Evolutionary conservation across 805 yeast species (phyloP).

Genomic region (Saccharomyces eubayanus): DNA sequence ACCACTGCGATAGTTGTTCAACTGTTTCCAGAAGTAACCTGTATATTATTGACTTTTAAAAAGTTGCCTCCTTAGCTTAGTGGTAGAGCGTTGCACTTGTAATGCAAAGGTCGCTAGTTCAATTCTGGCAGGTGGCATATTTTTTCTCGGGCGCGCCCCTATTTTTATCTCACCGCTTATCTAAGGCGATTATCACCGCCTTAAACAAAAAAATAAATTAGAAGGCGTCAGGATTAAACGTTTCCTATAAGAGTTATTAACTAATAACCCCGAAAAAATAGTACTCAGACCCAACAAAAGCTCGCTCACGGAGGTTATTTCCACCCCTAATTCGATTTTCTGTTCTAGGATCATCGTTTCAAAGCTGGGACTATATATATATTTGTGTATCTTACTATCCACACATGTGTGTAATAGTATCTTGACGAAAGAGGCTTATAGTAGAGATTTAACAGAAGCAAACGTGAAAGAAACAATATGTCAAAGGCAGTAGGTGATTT

Average conservation of each 20-base stretch:
- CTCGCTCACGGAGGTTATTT: not conserved
- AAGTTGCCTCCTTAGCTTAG: conserved; percentile 88
- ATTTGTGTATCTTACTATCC: not conserved
- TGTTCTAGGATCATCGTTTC: not conserved
- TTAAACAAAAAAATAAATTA: not conserved
- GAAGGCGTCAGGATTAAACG: not conserved
- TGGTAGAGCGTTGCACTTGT: conserved; percentile 99
- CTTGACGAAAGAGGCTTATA: not conserved
- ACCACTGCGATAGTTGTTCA: too few relatives aligned
- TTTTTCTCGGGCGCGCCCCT: conserved; percentile 13
- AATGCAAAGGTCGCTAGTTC: conserved; percentile 96
- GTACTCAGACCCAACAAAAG: not conserved
- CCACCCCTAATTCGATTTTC: not conserved
- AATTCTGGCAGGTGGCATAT: conserved; percentile 76
- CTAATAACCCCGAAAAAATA: not conserved
- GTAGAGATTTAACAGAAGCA: not conserved
- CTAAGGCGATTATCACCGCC: too few relatives aligned
- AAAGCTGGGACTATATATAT: not conserved
- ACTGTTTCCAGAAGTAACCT: too few relatives aligned
- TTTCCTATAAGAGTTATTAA: not conserved
- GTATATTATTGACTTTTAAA: too few relatives aligned
- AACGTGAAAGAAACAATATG: conserved; percentile 2
- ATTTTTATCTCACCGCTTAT: not conserved
- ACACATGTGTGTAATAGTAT: not conserved
- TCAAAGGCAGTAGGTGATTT: conserved; percentile 51